phyloP scores from a whole-genome alignment of 768 basidiomycete genomes.

The Sarcomyxa edulis region DNA sequence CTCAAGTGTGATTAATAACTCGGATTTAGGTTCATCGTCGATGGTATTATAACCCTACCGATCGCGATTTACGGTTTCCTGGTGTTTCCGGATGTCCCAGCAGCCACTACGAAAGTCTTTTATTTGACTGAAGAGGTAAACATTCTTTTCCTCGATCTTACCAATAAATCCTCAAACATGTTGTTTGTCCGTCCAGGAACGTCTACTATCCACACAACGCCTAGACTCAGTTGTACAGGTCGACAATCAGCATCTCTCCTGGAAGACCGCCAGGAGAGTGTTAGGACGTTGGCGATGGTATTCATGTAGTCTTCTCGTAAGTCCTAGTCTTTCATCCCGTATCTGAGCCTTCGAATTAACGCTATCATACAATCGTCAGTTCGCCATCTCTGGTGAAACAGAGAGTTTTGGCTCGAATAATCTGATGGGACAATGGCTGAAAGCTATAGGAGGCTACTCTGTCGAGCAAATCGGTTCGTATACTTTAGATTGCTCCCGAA shows the following conservation, averaged over 20 bases:
- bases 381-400: conserved; percentile 60
- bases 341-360: not conserved
- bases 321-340: conserved; percentile 11
- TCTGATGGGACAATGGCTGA: conserved; percentile 70
- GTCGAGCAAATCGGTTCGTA: conserved; percentile 59
- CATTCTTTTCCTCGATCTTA: too few species aligned
- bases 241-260: conserved; percentile 37
- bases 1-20: conserved; percentile 3
- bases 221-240: conserved; percentile 37
- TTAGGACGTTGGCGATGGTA: conserved; percentile 65
- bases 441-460: conserved; percentile 54
- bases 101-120: conserved; percentile 56
- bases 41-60: conserved; percentile 66
- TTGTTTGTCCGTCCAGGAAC: conserved; percentile 43
- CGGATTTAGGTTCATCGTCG: conserved; percentile 51
- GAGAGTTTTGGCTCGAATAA: conserved; percentile 69
- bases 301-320: conserved; percentile 57
- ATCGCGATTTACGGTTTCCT: conserved; percentile 69
- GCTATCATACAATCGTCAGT: conserved; percentile 28
- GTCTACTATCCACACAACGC: conserved; percentile 44
- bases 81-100: conserved; percentile 68
- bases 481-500: not conserved
- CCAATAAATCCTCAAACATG: too few species aligned
- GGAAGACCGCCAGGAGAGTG: conserved; percentile 40
- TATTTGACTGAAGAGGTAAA: conserved; percentile 56